Base-by-base conservation (phyloP, 768 basidiomycete genomes). In the Suillus subalutaceus region DNA sequence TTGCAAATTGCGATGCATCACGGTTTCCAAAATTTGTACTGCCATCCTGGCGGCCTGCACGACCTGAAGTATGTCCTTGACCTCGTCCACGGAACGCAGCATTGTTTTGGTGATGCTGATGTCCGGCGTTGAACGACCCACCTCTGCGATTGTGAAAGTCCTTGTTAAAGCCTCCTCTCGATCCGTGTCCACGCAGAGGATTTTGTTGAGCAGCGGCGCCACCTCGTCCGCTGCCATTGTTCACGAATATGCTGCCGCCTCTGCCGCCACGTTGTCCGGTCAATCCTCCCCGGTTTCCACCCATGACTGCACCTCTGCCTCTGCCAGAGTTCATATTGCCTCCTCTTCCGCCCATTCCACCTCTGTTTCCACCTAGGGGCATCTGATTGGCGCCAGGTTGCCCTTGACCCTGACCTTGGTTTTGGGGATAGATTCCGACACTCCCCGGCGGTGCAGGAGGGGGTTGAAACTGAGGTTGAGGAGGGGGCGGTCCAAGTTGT, bases 161-260 rank as follows among this genome's bases (percentile, higher is more conserved):
- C 67, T 88, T 85, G 62, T 84, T 86, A 73, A 90, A 90, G 70
- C 88, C 88, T 56, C 87, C 86, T 67, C 90, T 81, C 13, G 89
- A 89, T 40, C 83, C 82, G 66, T 91, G 90, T 41, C 86, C 85
- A 66, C 90, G 83, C 70, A 88, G 77, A 15, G 83, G 76, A 41
- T 84, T 82, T 64, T 80, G 79, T 68, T 81, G 83, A 18, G 81
- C 72, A 62, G 79, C 79, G 26, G 16, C 38, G 35, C 85, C 82
- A 12, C 84, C 79, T 63, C 83, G 83, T 10, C 81, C 79, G 35
- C 80, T 70, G 50, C 82, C 77, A 50, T 79, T 70, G 55, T 69
- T 74, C 61, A 78, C 70, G 52, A 79, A 78, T 26, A 72, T 58
- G 57, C 71, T 66, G 12, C 79, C 79, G 46, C 81, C 81, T 59